Evolutionary conservation across 768 basidiomycete genomes (phyloP).

Genomic region (Termitomyces sp.): DNA sequence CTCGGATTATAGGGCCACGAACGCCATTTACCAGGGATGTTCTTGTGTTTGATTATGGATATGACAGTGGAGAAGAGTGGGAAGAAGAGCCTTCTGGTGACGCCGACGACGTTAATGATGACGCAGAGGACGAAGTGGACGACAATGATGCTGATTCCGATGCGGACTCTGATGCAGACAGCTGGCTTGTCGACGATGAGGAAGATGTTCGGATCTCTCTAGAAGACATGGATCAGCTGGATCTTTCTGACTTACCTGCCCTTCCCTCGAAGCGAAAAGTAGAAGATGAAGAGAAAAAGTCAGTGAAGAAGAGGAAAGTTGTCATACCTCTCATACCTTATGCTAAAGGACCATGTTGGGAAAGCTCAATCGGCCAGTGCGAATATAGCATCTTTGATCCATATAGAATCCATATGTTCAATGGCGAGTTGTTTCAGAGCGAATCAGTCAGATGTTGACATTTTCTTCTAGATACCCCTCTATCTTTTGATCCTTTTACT

Average conservation of each 20-base stretch:
- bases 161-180: constrained; percentile 72
- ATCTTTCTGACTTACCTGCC: constrained; percentile 27
- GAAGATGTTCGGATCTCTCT: constrained; percentile 42
- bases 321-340: constrained; percentile 78
- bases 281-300: constrained; percentile 41
- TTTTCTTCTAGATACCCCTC: constrained; percentile 52
- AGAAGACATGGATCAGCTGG: constrained; percentile 32
- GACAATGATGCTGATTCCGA: constrained; percentile 68
- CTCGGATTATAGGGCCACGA: constrained; percentile 73
- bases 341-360: constrained; percentile 80
- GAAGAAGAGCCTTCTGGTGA: constrained; percentile 81
- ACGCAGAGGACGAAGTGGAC: constrained; percentile 59
- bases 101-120: constrained; percentile 71
- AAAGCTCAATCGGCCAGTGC: constrained; percentile 59
- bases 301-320: constrained; percentile 68
- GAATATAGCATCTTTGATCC: constrained; percentile 64
- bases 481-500: constrained; percentile 74
- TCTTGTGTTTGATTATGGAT: constrained; percentile 77
- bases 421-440: constrained; percentile 48
- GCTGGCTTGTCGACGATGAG: constrained; percentile 76
- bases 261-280: constrained; percentile 60
- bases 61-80: constrained; percentile 97
- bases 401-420: constrained; percentile 78
- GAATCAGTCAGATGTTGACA: background rate
- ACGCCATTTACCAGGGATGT: constrained; percentile 78